These are phyloP conservation scores for Rostrohypoxylon terebratum DNA, from an alignment of 495 filamentous ascomycete species.

Conservation along the genomic window DNA sequence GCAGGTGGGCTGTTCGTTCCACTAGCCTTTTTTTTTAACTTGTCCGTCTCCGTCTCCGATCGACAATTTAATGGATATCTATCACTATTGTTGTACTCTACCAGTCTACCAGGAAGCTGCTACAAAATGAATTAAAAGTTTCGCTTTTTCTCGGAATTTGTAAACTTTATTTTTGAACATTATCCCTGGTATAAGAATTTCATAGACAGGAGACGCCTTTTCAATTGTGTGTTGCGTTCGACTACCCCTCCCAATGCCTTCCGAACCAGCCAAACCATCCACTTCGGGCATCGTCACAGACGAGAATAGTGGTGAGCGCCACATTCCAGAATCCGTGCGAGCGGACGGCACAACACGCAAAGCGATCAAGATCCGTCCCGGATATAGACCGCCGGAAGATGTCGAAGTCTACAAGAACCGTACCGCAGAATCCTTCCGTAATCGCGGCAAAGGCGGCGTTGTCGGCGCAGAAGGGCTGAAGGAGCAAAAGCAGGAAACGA, in stretches of 20 bases:
- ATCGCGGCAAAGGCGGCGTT: conserved; percentile 76
- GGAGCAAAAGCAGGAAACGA: conserved; percentile 61
- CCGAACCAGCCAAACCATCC: conserved; percentile 61
- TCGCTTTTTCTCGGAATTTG: not conserved
- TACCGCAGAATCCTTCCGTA: conserved; percentile 87
- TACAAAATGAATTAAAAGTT: not conserved
- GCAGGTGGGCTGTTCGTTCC: conserved; percentile 29
- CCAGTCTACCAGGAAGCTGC: not conserved
- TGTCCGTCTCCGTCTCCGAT: not conserved
- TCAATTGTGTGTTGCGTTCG: not conserved
- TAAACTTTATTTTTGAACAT: not conserved
- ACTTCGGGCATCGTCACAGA: conserved; percentile 81
- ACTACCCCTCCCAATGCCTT: conserved; percentile 55
- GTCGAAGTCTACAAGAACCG: conserved; percentile 96
- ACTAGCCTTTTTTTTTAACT: not conserved
- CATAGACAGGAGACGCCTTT: not conserved
- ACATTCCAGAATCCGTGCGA: conserved; percentile 87
- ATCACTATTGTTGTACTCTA: not conserved
- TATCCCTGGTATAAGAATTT: not conserved
- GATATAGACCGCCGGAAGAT: conserved; percentile 95
- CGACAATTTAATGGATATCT: not conserved
- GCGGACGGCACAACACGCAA: conserved; percentile 89
- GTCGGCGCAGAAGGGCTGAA: conserved; percentile 80
- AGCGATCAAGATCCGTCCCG: conserved; percentile 92
- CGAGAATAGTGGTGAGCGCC: conserved; percentile 77